These are phyloP conservation scores for Chlamydomonas reinhardtii DNA, from an alignment of 163 green algal species.

Conservation along the genomic window DNA sequence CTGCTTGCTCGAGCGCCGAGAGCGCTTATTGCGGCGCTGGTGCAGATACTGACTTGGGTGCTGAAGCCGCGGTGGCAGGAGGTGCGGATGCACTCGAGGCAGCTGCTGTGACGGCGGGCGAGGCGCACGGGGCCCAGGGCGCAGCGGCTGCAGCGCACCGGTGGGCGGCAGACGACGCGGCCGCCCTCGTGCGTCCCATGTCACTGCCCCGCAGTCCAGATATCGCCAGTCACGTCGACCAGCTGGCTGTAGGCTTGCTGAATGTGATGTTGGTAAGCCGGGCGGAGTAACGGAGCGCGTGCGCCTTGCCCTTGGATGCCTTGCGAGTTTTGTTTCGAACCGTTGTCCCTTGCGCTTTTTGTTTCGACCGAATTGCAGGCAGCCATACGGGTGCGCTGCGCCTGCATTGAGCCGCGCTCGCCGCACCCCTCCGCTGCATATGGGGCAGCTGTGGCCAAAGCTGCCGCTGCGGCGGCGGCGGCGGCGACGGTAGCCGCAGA, in stretches of 20 bases:
- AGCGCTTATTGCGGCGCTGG: background rate
- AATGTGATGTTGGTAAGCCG: background rate
- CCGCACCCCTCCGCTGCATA: slow-evolving; percentile 18
- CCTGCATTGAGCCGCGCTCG: slow-evolving; percentile 25
- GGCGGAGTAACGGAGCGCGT: no score
- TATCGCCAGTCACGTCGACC: no score
- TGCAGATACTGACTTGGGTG: background rate
- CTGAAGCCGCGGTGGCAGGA: no score
- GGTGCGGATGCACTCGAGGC: no score
- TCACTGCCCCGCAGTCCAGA: no score
- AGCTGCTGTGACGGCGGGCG: no score
- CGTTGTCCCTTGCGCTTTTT: no score
- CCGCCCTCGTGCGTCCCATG: no score
- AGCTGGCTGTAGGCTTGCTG: background rate
- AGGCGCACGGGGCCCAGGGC: background rate
- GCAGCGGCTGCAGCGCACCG: no score
- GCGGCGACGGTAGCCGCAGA: background rate
- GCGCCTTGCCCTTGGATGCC: no score
- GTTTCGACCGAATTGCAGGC: background rate
- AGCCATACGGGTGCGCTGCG: slow-evolving; percentile 17
- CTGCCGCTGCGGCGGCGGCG: background rate
- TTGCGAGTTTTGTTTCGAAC: no score
- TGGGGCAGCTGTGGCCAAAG: background rate
- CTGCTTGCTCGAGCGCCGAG: background rate
- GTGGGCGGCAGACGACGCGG: no score